A percentile compares a stretch with the other conserved stretches of the same genome.
Conservation (phyloP, 1,284 basidiomycete species). For the Coniferiporia sulphurascens region DNA sequence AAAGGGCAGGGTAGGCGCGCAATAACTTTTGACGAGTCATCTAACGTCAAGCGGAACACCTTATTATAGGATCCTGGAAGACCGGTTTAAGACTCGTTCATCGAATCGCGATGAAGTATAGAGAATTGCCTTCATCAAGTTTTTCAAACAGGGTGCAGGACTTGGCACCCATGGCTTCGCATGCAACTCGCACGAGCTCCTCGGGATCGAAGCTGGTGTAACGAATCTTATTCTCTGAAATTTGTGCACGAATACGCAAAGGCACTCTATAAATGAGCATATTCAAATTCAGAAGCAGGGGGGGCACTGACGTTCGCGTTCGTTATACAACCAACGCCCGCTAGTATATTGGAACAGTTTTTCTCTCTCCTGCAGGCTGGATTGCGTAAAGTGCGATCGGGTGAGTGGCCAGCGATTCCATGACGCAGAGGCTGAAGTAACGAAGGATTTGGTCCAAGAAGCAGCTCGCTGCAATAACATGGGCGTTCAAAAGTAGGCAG, state of each 20-base stretch:
- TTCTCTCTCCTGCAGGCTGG: background rate
- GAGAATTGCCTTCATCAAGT: constrained; percentile 20
- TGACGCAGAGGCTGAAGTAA: background rate
- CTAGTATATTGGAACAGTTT: constrained; percentile 19
- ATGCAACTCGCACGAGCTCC: constrained; percentile 19
- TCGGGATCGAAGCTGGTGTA: constrained; percentile 23
- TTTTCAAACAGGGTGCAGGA: constrained; percentile 19
- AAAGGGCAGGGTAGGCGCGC: constrained; percentile 29
- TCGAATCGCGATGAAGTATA: background rate
- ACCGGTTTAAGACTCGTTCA: background rate
- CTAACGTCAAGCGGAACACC: constrained; percentile 29
- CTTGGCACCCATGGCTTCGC: constrained; percentile 16
- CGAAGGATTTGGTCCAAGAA: background rate
- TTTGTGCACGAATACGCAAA: background rate
- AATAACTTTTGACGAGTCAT: constrained; percentile 29
- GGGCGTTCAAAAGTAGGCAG: background rate
- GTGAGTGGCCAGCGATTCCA: background rate
- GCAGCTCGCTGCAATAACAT: background rate
- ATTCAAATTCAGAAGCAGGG: background rate
- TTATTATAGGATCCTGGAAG: constrained; percentile 25
- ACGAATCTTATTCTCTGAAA: constrained; percentile 13
- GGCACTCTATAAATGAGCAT: background rate
- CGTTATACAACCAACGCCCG: constrained; percentile 24
- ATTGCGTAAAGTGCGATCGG: background rate
- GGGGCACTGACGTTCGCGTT: constrained; percentile 15